Base-by-base conservation (phyloP, 2,329 filamentous ascomycete species). In the Colletotrichum euphorbiae region DNA sequence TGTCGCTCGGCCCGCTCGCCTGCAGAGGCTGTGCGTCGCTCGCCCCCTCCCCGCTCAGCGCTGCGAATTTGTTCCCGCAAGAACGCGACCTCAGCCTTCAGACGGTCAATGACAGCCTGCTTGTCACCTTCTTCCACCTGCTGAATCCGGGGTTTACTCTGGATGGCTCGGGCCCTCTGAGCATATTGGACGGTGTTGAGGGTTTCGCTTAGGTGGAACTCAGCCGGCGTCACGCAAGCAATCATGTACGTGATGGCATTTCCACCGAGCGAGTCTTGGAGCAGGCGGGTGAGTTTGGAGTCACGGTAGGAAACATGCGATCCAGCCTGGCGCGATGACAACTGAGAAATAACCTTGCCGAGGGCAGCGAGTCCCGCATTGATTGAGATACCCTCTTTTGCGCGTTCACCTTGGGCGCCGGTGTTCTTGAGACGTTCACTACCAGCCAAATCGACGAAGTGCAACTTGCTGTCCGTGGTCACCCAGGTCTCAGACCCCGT, bases 201-300 rank as follows among this genome's bases (percentile, higher is more conserved):
- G 0, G 97, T 98, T 81, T 99, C 96, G 81, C 94, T 98, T 50
- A 99, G 84, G 78, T 99, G 96, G 77, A 99, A 99, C 77, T 98
- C 94, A 13, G 95, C 93, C 0, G 94, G 95, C 1, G 95, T 99
- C 33, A 99, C 94, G 80, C 96, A 99, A 8, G 96, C 96, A 81
- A 99, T 96, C 96, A 99, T 98, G 81, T 98, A 99, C 0, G 96
- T 99, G 77, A 98, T 97, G 40, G 96, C 96, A 77, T 97, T 98
- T 4, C 96, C 96, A 65, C 96, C 96, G 5, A 99, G 85, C 0
- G 96, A 99, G 80, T 99, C 96, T 83, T 99, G 96, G 17, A 99
- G 87, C 24, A 99, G 85, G 68, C 96, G 91, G 11, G 96, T 99
- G 73, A 99, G 89, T 77, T 94, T 94, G n/a, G 96, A 98, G 81